Base-by-base conservation (phyloP, 2,329 filamentous ascomycete species). In the Claviceps sp. region DNA sequence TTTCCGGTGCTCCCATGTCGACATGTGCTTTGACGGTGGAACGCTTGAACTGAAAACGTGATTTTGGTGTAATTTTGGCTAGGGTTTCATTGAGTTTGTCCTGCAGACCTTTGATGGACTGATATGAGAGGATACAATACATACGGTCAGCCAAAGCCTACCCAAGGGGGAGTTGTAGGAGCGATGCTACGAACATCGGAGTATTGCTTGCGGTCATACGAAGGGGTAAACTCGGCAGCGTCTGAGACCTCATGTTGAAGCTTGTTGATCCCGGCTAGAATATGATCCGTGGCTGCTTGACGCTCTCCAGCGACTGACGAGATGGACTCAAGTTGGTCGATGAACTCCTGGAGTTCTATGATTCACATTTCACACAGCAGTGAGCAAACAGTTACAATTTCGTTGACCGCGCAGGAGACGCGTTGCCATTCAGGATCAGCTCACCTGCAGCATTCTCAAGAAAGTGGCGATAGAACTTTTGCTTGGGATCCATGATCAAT, bases 131-230 rank as follows among this genome's bases (percentile, higher is more conserved):
- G 4, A 6, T 22, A 24, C 13, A 13, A 4, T 11, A 13, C 19
- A 14, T 16, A 1, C 3, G 39, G 42, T 50, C 41, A 45, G 42
- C 24, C 17, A 42, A 34, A 14, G n/a, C 17, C 4, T 22, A 34
- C 30, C 30, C 30, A 34, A 26, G 13, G 7, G 14, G 2, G 14
- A n/a, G 38, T 17, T 7, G 13, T 4, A 34, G 48, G 14, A 26
- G 45, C n/a, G 34, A 40, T 46, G 26, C 54, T 61, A 51, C 53
- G 13, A 68, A 89, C 87, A 70, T 90, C 82, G 44, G 84, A 80
- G 63, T 95, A 97, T 24, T 85, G 84, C 59, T 87, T 81, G 65
- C 93, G 88, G 62, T 97, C 93, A 64, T 96, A 94, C 7, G 89
- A 82, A 2, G 93, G 89, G 16, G 95, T 80, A 58, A 84, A 89